Base-by-base conservation (phyloP, 768 basidiomycete species). In the Lentinus tigrinus region DNA sequence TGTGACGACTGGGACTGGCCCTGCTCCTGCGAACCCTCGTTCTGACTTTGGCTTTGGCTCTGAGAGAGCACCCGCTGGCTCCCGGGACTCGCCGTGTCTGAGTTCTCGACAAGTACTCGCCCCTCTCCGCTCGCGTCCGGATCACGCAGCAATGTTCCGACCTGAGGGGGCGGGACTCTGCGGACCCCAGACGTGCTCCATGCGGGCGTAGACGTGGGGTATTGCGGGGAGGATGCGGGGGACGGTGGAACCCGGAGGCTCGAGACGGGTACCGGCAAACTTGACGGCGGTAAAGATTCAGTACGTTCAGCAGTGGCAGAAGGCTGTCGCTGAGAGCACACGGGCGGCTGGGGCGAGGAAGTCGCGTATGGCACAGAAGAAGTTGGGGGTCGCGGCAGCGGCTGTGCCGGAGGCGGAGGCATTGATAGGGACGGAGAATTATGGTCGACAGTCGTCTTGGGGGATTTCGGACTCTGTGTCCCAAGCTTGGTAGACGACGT, bases 111-210 rank as follows among this genome's bases (percentile, higher is more conserved):
- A 16, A 57, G 31, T 17, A 61, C 50, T 2, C 60, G 51, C 6
- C 55, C 60, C 14, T 56, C 55, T 16, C 56, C 60, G 40, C 51
- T 54, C 24, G 52, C 37, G n/a, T 61, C 56, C 17, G 60, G 55
- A 31, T 61, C 52, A 4, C 51, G 55, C 8, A 38, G 51, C 7
- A 57, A 51, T 2, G 26, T 13, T 16, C 21, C 24, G 31, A 27
- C 52, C 13, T 47, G 51, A 3, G 60, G 60, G 4, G 37, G 24
- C 6, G 59, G 59, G n/a, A 60, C 59, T 21, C 59, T 50, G 13
- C 58, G 47, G 16, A 47, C 17, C 4, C 14, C 38, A 4, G 43
- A 28, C 2, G 31, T 26, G 4, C 47, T 43, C 14, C 44, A 54
- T 16, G 42, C 48, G 9, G 54, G 49, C 1, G 50, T 51, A 2